phyloP scores from a whole-genome alignment of 495 filamentous ascomycete species.

The Corynascus novoguineensis region DNA sequence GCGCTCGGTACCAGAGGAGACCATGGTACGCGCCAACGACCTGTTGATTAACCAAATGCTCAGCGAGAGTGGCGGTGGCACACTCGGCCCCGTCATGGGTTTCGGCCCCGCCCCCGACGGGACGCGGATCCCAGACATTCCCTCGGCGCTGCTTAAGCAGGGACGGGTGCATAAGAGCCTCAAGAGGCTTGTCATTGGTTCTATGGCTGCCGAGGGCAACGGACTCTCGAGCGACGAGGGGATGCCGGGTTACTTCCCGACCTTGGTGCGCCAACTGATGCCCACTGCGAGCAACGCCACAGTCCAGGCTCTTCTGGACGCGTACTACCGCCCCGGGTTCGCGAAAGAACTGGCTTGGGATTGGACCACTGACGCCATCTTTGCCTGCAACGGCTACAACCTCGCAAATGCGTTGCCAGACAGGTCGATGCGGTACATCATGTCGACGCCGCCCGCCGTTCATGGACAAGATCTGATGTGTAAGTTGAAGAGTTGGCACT shows the following conservation, averaged over 20 bases:
- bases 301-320: neutral
- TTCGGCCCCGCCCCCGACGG: conserved; percentile 11
- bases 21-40: neutral
- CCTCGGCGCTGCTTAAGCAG: neutral
- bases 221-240: neutral
- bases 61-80: neutral
- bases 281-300: neutral
- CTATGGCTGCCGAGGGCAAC: neutral
- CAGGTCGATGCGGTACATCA: neutral
- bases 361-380: conserved; percentile 13
- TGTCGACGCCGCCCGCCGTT: neutral
- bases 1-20: neutral
- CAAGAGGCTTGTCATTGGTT: neutral
- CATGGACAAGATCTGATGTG: neutral
- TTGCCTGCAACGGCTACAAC: conserved; percentile 9
- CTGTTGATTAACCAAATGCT: conserved; percentile 1
- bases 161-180: conserved; percentile 4
- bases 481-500: neutral
- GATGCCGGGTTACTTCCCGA: conserved; percentile 2
- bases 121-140: conserved; percentile 4
- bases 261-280: conserved; percentile 1
- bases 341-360: conserved; percentile 11
- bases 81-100: neutral
- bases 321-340: neutral
- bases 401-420: neutral